Evolutionary conservation across 495 filamentous ascomycete species (phyloP), one percentile per base, ranked within the genome.

Genomic region (Trichoderma gamsii): DNA sequence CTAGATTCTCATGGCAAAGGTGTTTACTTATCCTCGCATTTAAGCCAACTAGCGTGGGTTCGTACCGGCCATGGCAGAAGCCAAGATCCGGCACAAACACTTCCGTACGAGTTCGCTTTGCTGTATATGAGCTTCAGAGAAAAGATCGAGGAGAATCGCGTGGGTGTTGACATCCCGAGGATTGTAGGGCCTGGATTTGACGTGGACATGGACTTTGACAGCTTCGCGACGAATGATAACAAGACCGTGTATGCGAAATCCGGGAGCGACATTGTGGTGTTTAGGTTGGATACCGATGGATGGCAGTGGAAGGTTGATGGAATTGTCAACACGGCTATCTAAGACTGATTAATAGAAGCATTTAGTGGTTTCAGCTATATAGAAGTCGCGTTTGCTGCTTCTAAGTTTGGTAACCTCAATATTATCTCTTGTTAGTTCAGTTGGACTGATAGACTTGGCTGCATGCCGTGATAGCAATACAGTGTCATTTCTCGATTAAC

Each of bases 251-350:
- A 61, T 61, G 56, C 56, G 25, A 61, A 61, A 16, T 61, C 56
- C 1, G 27, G 56, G 23, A 18, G 25, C 56, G n/a, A 32, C 27
- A 13, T 61, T 61, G 27, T 61, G 25, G 56, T 61, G 25, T 61
- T 35, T 61, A 29, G 56, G 27, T 25, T 35, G 11, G 56, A 61
- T 27, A 25, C 23, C 16, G 56, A 61, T 61, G 56, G 56, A 18
- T 32, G 27, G 56, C 23, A 32, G 27, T 61, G 56, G 56, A 61
- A 18, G 56, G 4, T 29, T 8, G 25, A 61, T 61, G 56, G 56
- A 61, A 32, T 61, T 61, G 56, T 61, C 56, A 61, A 61, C 56
- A 61, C 25, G 13, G 29, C 56, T 13, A 61, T 61, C 56, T 61
- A 25, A 61, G 56, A 61, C 25, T 35, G 56, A 5, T 16, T 61